Evolutionary conservation across 306 rosid genomes (phyloP).

Genomic region (Vicia villosa): DNA sequence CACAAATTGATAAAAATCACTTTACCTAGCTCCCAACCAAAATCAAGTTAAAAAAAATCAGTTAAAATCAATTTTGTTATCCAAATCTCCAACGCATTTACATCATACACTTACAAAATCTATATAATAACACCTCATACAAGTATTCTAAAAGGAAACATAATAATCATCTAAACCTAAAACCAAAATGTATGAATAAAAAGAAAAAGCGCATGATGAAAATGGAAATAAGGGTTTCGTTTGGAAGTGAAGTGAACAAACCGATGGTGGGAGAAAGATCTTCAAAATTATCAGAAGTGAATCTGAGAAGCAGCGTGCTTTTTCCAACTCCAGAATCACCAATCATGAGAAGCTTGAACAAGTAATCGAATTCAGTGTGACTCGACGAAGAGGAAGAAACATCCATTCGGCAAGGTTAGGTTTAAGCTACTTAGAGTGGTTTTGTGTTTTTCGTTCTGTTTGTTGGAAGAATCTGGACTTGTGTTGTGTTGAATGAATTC

Average conservation of each 20-base stretch:
- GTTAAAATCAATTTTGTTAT: not conserved
- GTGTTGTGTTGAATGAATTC: not conserved
- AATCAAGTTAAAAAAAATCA: not conserved
- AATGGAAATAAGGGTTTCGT: not conserved
- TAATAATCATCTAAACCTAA: not conserved
- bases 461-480: not conserved
- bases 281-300: slow-evolving; percentile 68
- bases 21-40: not conserved
- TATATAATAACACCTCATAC: no score
- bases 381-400: slow-evolving; percentile 52
- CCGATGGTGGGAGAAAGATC: slow-evolving; percentile 92
- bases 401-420: slow-evolving; percentile 42
- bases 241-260: slow-evolving; percentile 15
- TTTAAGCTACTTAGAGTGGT: not conserved
- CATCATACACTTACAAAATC: no score
- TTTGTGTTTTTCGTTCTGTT: not conserved
- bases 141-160: no score
- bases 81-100: no score
- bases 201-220: not conserved
- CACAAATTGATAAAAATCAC: not conserved
- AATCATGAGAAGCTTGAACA: slow-evolving; percentile 77
- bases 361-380: slow-evolving; percentile 70
- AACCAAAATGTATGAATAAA: not conserved
- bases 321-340: slow-evolving; percentile 93
- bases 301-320: slow-evolving; percentile 72